A percentile compares a stretch with the other conserved stretches of the same genome.
Conservation (phyloP, 345 rosid genomes). For the Populus tremula region DNA sequence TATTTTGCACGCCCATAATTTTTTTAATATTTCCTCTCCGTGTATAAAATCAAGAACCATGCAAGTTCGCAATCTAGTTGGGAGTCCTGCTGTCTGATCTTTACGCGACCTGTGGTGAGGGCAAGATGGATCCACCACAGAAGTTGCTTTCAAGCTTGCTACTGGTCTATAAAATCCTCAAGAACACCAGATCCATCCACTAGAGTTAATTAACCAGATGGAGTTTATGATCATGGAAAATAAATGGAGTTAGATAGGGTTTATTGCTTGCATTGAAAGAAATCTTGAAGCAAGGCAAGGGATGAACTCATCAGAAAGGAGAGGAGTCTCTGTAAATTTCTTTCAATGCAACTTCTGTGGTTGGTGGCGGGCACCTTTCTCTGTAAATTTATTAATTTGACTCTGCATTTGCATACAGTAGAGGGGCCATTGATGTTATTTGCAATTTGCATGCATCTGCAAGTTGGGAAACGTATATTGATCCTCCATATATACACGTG, state of each 20-base stretch:
- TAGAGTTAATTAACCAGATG: neutral
- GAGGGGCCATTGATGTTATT: no score
- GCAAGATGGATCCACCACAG: neutral
- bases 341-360: no score
- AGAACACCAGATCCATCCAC: neutral
- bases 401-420: no score
- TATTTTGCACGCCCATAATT: neutral
- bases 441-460: no score
- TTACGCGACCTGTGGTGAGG: neutral
- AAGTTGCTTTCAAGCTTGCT: neutral
- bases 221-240: neutral
- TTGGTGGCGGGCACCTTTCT: constrained; percentile 27
- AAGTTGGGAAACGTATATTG: no score
- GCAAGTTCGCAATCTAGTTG: neutral
- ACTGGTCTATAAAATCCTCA: neutral
- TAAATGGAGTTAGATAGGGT: constrained; percentile 15
- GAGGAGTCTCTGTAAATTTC: constrained; percentile 27
- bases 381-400: neutral
- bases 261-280: constrained; percentile 36
- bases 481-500: no score
- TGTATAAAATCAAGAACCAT: no score
- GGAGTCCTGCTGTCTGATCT: no score
- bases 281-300: constrained; percentile 6
- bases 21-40: no score
- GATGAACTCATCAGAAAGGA: constrained; percentile 8